Conservation (phyloP, 1,284 basidiomycete species). For the Cryptococcus sp. region DNA sequence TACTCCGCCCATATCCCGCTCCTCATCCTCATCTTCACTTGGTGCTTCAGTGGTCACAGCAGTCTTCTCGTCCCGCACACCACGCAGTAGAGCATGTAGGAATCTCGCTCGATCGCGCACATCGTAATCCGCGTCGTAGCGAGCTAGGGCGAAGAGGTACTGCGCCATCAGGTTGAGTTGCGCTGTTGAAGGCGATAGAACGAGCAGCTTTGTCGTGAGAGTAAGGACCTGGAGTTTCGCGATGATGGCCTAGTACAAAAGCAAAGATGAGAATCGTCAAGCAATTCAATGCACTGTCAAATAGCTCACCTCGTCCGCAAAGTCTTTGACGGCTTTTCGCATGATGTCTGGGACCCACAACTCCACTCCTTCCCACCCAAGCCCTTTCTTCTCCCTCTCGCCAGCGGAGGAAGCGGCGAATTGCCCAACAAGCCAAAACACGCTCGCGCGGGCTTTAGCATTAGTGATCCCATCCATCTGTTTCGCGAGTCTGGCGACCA, state of each 20-base stretch:
- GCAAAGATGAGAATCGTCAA: conserved; percentile 3
- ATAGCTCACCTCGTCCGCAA: conserved; percentile 65
- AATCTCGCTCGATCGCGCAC: conserved; percentile 84
- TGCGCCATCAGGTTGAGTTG: conserved; percentile 59
- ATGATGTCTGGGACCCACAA: conserved; percentile 84
- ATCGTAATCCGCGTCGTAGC: conserved; percentile 83
- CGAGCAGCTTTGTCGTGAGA: conserved; percentile 77
- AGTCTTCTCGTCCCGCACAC: conserved; percentile 46
- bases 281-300: not conserved
- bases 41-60: not conserved
- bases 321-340: conserved; percentile 71
- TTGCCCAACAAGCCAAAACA: conserved; percentile 88
- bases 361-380: conserved; percentile 57
- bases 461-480: conserved; percentile 76
- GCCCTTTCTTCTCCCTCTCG: conserved; percentile 22
- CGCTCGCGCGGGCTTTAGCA: conserved; percentile 75
- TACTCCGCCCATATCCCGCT: conserved; percentile 65
- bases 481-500: conserved; percentile 72
- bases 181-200: conserved; percentile 64
- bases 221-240: conserved; percentile 81
- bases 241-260: conserved; percentile 56
- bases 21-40: conserved; percentile 34
- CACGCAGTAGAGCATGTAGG: conserved; percentile 68
- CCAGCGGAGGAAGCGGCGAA: conserved; percentile 58
- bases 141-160: conserved; percentile 79